Evolutionary conservation across 495 filamentous ascomycete genomes (phyloP).

Genomic region (Aspergillus heteromorphus): DNA sequence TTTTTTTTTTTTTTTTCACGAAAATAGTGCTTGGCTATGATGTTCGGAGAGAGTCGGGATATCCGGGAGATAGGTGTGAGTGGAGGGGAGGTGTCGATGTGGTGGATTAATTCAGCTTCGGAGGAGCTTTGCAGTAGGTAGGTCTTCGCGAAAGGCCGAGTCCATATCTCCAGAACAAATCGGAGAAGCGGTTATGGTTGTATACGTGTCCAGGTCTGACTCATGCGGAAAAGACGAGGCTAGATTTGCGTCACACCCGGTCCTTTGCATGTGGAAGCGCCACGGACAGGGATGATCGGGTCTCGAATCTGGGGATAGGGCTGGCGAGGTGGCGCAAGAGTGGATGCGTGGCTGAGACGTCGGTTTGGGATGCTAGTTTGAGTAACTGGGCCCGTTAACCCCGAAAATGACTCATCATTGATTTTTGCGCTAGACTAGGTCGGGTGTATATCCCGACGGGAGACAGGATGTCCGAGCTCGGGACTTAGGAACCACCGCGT

Average conservation of each 20-base stretch:
- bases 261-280: no score
- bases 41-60: neutral
- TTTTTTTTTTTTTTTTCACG: no score
- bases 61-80: neutral
- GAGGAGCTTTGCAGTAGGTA: neutral
- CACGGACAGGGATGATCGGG: no score
- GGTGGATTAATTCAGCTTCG: constrained; percentile 3
- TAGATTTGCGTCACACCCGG: no score
- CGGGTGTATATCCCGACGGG: neutral
- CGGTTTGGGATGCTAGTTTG: neutral
- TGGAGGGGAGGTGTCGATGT: neutral
- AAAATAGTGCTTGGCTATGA: neutral
- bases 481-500: neutral
- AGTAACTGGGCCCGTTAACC: neutral
- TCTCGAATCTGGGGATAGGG: neutral
- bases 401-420: neutral
- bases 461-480: neutral
- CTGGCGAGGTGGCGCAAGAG: neutral
- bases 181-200: no score
- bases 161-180: neutral
- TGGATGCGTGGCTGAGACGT: neutral
- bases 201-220: no score
- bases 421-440: neutral
- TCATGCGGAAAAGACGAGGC: no score
- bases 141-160: neutral